phyloP scores from a whole-genome alignment of 768 basidiomycete genomes.

The Macrolepiota albuminosa region DNA sequence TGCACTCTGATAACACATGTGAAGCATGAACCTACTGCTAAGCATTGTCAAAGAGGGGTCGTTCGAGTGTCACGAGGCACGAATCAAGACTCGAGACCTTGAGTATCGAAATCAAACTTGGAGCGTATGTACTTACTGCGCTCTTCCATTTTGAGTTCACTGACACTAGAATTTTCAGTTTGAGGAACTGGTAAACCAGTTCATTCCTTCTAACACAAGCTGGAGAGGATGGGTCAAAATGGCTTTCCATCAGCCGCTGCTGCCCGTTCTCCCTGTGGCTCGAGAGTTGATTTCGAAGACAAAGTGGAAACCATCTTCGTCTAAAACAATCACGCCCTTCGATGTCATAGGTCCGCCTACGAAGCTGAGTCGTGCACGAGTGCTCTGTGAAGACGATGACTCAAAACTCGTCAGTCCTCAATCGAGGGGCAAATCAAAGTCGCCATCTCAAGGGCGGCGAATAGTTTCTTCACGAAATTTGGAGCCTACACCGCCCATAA shows the following conservation, averaged over 20 bases:
- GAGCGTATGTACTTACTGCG: slow-evolving; percentile 50
- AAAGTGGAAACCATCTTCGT: slow-evolving; percentile 52
- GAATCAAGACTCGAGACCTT: slow-evolving; percentile 74
- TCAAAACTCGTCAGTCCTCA: slow-evolving; percentile 9
- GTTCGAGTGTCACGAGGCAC: slow-evolving; percentile 76
- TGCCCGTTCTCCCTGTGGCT: slow-evolving; percentile 75
- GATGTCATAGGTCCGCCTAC: slow-evolving; percentile 26
- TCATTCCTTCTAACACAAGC: slow-evolving; percentile 71
- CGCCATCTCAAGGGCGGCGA: slow-evolving; percentile 20
- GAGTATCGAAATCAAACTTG: slow-evolving; percentile 80
- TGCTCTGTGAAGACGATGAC: slow-evolving; percentile 14
- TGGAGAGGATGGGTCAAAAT: slow-evolving; percentile 84
- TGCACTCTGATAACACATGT: background rate
- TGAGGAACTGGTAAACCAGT: slow-evolving; percentile 74
- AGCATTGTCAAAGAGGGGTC: slow-evolving; percentile 83
- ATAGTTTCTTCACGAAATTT: slow-evolving; percentile 24
- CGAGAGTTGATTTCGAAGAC: slow-evolving; percentile 77
- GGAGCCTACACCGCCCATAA: slow-evolving; percentile 21
- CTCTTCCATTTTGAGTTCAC: background rate
- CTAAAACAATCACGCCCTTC: slow-evolving; percentile 30
- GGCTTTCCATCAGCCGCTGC: slow-evolving; percentile 74
- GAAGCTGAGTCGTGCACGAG: slow-evolving; percentile 24
- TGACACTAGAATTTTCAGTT: slow-evolving; percentile 40
- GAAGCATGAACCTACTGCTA: slow-evolving; percentile 64
- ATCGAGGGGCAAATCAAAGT: slow-evolving; percentile 10